Percentiles rank a stretch among this genome's conserved stretches.
These are phyloP conservation scores for Friedmanniomyces endolithicus DNA, from an alignment of 495 filamentous ascomycete species.

Conservation along the genomic window DNA sequence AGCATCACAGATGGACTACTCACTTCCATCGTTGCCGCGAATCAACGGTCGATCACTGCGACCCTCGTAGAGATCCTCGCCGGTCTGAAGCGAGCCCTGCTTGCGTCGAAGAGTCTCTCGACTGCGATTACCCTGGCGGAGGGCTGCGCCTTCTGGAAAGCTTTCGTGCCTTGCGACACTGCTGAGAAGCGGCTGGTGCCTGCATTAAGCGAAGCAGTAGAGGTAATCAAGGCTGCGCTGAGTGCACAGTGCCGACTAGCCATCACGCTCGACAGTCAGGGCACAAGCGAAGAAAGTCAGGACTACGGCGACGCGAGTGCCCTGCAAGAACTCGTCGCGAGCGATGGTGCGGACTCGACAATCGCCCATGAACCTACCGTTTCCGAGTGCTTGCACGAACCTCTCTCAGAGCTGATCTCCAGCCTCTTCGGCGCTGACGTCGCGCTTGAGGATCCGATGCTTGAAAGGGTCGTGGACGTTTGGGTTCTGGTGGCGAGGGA, in stretches of 20 bases:
- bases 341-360: slow-evolving; percentile 22
- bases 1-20: slow-evolving; percentile 40
- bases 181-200: slow-evolving; percentile 28
- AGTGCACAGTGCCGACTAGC: slow-evolving; percentile 1
- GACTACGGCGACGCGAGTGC: slow-evolving; percentile 60
- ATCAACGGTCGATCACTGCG: slow-evolving; percentile 50
- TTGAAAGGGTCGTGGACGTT: slow-evolving; percentile 34
- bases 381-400: slow-evolving; percentile 37
- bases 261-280: slow-evolving; percentile 8
- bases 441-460: slow-evolving; percentile 44
- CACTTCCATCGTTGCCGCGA: slow-evolving; percentile 43
- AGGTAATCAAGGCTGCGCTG: slow-evolving; percentile 30
- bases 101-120: slow-evolving; percentile 27
- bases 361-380: slow-evolving; percentile 13
- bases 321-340: slow-evolving; percentile 29
- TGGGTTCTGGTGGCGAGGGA: slow-evolving; percentile 27
- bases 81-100: slow-evolving; percentile 41
- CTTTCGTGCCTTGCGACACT: slow-evolving; percentile 34
- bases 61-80: slow-evolving; percentile 43
- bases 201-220: slow-evolving; percentile 34
- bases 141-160: slow-evolving; percentile 24
- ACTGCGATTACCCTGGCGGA: slow-evolving; percentile 30
- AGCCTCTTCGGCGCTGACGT: slow-evolving; percentile 56
- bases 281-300: slow-evolving; percentile 52
- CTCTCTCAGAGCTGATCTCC: slow-evolving; percentile 47